Conservation (phyloP, 306 rosid genomes). For the Inga leiocalycina region DNA sequence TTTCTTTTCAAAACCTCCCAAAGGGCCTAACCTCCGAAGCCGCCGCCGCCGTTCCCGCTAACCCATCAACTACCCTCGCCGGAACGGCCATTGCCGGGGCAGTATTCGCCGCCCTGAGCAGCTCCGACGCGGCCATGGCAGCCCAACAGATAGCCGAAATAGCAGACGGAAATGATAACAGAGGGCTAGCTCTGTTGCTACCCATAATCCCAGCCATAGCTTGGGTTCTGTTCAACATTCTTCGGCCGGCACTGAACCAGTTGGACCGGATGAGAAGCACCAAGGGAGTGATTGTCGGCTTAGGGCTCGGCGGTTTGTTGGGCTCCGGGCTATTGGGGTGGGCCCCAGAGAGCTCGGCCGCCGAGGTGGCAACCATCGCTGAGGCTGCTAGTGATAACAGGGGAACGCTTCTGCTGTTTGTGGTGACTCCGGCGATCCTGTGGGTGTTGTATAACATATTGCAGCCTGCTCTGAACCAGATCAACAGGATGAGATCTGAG, state of each 20-base stretch:
- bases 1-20: constrained; percentile 62
- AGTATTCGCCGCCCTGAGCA: constrained; percentile 60
- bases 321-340: constrained; percentile 46
- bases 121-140: constrained; percentile 69
- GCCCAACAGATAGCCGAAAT: constrained; percentile 74
- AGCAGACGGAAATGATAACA: constrained; percentile 85
- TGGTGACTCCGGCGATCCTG: constrained; percentile 74
- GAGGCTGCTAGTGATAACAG: constrained; percentile 68
- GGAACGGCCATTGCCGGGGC: constrained; percentile 85
- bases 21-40: constrained; percentile 44
- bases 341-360: constrained; percentile 61
- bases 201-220: constrained; percentile 81
- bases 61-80: constrained; percentile 42
- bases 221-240: constrained; percentile 92
- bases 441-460: constrained; percentile 90
- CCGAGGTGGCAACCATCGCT: constrained; percentile 57
- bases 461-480: constrained; percentile 93
- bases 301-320: constrained; percentile 70
- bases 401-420: constrained; percentile 78
- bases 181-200: constrained; percentile 72
- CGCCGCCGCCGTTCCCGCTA: not conserved
- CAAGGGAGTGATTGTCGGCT: constrained; percentile 61
- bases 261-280: constrained; percentile 65
- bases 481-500: constrained; percentile 83
- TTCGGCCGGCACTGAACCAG: constrained; percentile 90